Evolutionary conservation across 139 green algal genomes (phyloP).

Genomic region (Zygnema circumcarinatum): DNA sequence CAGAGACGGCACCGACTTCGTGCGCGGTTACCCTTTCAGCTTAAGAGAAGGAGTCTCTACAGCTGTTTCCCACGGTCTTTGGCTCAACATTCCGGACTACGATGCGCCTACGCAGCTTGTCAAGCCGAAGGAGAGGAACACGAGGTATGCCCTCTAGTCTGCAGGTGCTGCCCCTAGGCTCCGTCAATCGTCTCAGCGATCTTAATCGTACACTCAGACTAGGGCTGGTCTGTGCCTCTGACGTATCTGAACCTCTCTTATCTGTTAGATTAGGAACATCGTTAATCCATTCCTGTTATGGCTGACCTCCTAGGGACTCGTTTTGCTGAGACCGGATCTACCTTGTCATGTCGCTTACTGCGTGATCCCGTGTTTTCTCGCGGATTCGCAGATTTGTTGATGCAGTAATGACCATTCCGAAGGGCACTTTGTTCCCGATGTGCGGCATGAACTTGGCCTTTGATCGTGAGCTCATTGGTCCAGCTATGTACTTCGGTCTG

Average conservation of each 20-base stretch:
- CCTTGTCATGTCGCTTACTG: too few species aligned
- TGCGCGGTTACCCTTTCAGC: slow-evolving; percentile 82
- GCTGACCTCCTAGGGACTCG: too few species aligned
- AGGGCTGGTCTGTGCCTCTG: too few species aligned
- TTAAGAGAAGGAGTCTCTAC: slow-evolving; percentile 90
- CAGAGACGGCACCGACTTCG: slow-evolving; percentile 80
- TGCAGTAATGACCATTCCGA: slow-evolving; percentile 93
- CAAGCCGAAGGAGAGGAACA: slow-evolving; percentile 94
- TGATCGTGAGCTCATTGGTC: slow-evolving; percentile 86
- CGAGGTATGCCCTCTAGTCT: slow-evolving; percentile 55
- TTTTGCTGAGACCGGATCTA: too few species aligned
- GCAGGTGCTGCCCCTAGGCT: too few species aligned
- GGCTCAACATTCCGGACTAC: slow-evolving; percentile 98
- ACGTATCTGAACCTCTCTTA: too few species aligned
- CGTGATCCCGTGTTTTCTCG: too few species aligned
- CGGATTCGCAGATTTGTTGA: slow-evolving; percentile 85
- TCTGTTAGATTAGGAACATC: too few species aligned
- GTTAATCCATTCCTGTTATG: too few species aligned
- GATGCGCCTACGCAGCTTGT: slow-evolving; percentile 97
- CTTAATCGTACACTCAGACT: too few species aligned
- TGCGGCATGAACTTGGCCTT: slow-evolving; percentile 98
- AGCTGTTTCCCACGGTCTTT: slow-evolving; percentile 91
- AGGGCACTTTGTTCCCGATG: slow-evolving; percentile 95
- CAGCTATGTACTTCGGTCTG: slow-evolving; percentile 97
- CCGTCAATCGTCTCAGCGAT: too few species aligned